Evolutionary conservation across 2,329 filamentous ascomycete genomes (phyloP).

Genomic region (Phyllosticta citribraziliensis): DNA sequence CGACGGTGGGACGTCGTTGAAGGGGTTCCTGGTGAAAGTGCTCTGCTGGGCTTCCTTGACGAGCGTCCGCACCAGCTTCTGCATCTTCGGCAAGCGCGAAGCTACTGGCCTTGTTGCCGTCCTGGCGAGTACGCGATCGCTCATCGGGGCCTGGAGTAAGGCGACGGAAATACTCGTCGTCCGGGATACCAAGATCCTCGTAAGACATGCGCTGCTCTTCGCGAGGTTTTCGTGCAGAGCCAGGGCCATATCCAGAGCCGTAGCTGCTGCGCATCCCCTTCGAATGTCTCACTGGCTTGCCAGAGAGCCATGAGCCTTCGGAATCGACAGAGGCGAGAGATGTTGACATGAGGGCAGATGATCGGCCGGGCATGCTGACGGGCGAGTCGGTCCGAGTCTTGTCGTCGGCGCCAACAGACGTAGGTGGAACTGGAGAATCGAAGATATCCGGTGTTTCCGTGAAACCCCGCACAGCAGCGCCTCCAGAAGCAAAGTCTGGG

Average conservation of each 20-base stretch:
- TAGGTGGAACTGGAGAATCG: background rate
- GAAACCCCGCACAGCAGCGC: conserved; percentile 25
- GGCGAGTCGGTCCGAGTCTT: conserved; percentile 33
- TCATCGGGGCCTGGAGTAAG: conserved; percentile 40
- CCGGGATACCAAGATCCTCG: conserved; percentile 55
- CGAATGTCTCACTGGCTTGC: conserved; percentile 47
- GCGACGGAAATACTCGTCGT: conserved; percentile 66
- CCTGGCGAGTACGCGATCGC: conserved; percentile 16
- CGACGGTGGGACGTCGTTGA: conserved; percentile 44
- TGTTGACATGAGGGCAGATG: conserved; percentile 50
- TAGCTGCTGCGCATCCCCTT: conserved; percentile 38
- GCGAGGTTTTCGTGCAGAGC: conserved; percentile 29
- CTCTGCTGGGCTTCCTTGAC: conserved; percentile 12
- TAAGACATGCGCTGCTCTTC: conserved; percentile 50
- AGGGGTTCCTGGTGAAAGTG: background rate
- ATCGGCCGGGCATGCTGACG: conserved; percentile 22
- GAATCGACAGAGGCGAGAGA: conserved; percentile 92
- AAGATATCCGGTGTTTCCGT: conserved; percentile 13
- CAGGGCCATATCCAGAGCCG: conserved; percentile 22
- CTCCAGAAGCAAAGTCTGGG: conserved; percentile 51
- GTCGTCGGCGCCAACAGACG: background rate
- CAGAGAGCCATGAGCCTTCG: conserved; percentile 91
- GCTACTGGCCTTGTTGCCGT: conserved; percentile 32
- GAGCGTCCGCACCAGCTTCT: conserved; percentile 36
- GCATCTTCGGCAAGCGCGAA: conserved; percentile 27